These are phyloP conservation scores for Polytrichum formosum DNA, from an alignment of 225 moss, liverwort and hornwort genomes.

Conservation along the genomic window DNA sequence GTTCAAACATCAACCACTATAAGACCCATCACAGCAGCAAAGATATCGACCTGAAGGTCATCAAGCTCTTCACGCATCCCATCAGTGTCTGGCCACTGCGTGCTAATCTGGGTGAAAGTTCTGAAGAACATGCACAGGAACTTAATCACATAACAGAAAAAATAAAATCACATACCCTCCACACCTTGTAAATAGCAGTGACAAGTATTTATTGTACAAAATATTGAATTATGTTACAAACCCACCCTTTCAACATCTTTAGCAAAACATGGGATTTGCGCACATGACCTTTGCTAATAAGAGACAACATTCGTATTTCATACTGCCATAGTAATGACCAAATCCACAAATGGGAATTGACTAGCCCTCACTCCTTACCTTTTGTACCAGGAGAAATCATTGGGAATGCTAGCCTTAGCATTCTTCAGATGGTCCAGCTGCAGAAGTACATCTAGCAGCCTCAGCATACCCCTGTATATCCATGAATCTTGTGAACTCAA, in stretches of 20 bases:
- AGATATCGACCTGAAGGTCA: constrained; percentile 74
- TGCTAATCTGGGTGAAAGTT: constrained; percentile 97
- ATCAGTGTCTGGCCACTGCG: constrained; percentile 93
- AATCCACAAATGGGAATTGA: constrained; percentile 2
- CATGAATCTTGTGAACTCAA: constrained; percentile 1
- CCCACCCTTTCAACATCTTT: no score
- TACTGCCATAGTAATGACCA: no score
- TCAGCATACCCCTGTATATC: constrained; percentile 82
- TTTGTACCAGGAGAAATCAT: constrained; percentile 99
- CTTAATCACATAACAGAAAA: neutral
- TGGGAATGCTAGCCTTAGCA: constrained; percentile 99
- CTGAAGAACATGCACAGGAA: constrained; percentile 30
- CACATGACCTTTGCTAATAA: no score
- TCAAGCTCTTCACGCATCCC: constrained; percentile 99
- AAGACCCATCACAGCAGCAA: neutral
- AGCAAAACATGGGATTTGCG: no score
- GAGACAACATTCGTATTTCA: no score
- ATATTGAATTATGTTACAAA: no score
- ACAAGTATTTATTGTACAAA: no score
- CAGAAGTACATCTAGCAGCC: constrained; percentile 92
- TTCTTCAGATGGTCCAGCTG: constrained; percentile 99
- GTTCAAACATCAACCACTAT: no score
- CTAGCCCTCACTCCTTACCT: constrained; percentile 46
- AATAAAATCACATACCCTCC: no score
- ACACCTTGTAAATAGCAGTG: no score